Percentiles rank a stretch among this genome's conserved stretches.
These are phyloP conservation scores for Arabidopsis lyrata DNA, from an alignment of 441 rosid species.

Conservation along the genomic window DNA sequence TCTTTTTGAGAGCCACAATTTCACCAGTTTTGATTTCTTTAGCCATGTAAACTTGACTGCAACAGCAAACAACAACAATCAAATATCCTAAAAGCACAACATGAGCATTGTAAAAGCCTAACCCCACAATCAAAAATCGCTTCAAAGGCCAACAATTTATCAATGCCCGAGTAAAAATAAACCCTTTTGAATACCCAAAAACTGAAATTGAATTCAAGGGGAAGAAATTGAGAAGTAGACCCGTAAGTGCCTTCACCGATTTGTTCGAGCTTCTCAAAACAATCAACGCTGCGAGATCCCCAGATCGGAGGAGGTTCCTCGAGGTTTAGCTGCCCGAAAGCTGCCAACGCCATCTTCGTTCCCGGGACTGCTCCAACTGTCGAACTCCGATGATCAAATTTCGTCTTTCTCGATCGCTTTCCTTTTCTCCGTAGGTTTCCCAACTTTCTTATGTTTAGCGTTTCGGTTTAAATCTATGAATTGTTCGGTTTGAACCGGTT, in stretches of 20 bases:
- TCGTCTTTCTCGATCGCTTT: conserved; percentile 3
- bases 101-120: conserved; percentile 4
- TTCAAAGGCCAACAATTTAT: background rate
- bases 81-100: conserved; percentile 1
- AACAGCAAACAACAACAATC: conserved; percentile 27
- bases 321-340: conserved; percentile 71
- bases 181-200: conserved; percentile 1
- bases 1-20: conserved; percentile 47
- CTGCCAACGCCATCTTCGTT: conserved; percentile 61
- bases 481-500: conserved; percentile 27
- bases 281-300: conserved; percentile 93
- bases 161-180: background rate
- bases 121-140: background rate
- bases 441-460: background rate
- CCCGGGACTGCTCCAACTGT: conserved; percentile 12
- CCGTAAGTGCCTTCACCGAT: conserved; percentile 96
- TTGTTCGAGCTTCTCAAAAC: conserved; percentile 91
- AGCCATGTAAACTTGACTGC: conserved; percentile 97
- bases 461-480: conserved; percentile 1
- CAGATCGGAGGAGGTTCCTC: conserved; percentile 67
- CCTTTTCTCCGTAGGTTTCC: conserved; percentile 12
- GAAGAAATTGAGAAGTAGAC: conserved; percentile 8
- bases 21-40: conserved; percentile 50
- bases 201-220: background rate
- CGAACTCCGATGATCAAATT: conserved; percentile 25